A percentile compares a stretch with the other conserved stretches of the same genome.
phyloP scores from a whole-genome alignment of 2,329 filamentous ascomycete genomes.

The Hypoxylon sp. region DNA sequence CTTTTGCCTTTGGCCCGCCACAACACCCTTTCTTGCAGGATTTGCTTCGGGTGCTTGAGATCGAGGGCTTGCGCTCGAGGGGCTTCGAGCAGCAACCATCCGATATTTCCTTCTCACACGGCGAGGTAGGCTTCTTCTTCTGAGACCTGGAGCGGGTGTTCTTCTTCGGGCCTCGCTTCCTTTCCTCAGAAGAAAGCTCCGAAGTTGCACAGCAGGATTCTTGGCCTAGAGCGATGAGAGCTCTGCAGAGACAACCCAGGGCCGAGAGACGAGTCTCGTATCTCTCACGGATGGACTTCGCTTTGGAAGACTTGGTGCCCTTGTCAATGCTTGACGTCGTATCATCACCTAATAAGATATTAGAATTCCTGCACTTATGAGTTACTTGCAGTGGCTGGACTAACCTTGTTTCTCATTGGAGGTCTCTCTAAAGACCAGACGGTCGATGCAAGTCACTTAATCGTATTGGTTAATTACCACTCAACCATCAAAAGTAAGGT shows the following conservation, averaged over 20 bases:
- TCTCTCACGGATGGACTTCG: slow-evolving; percentile 42
- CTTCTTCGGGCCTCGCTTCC: slow-evolving; percentile 42
- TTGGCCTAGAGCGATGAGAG: slow-evolving; percentile 59
- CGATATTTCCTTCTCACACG: slow-evolving; percentile 28
- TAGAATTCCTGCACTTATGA: too few relatives aligned
- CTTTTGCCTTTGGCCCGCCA: slow-evolving; percentile 3
- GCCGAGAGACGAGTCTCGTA: slow-evolving; percentile 57
- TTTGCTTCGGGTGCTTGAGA: slow-evolving; percentile 6
- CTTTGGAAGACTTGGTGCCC: slow-evolving; percentile 4
- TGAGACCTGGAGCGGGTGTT: slow-evolving; percentile 35
- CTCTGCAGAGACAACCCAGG: slow-evolving; percentile 63
- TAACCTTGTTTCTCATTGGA: slow-evolving; percentile 14
- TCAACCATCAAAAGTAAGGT: slow-evolving; percentile 53
- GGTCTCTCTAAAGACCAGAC: slow-evolving; percentile 38
- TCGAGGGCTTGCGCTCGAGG: slow-evolving; percentile 9
- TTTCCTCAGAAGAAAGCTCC: slow-evolving; percentile 39
- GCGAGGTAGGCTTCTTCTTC: slow-evolving; percentile 40
- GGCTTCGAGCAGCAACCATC: slow-evolving; percentile 13
- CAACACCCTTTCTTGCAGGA: slow-evolving; percentile 35
- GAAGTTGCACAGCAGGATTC: slow-evolving; percentile 58
- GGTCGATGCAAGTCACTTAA: slow-evolving; percentile 28
- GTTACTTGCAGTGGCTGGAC: not conserved
- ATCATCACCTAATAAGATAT: slow-evolving; percentile 11
- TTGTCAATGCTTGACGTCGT: not conserved
- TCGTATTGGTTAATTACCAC: slow-evolving; percentile 25